Conservation (phyloP, 2,329 filamentous ascomycete genomes). For the Nemania sp. region DNA sequence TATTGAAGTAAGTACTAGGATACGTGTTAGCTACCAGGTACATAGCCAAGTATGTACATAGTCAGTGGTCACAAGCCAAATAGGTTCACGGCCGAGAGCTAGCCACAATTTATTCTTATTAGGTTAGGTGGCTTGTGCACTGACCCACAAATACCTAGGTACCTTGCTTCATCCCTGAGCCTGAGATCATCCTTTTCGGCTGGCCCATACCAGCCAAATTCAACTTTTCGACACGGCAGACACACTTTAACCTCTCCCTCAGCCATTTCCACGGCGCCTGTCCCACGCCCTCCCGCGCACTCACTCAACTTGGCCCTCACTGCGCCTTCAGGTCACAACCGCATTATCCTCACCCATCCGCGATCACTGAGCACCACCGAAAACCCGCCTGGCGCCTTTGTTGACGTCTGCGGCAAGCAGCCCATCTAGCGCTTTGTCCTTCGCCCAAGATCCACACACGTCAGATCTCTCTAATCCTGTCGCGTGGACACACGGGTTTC, state of each 20-base stretch:
- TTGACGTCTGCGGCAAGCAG: conserved; percentile 33
- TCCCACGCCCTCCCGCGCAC: conserved; percentile 33
- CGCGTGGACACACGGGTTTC: conserved; percentile 53
- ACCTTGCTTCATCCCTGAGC: conserved; percentile 38
- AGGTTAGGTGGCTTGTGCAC: conserved; percentile 2
- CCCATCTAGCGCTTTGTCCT: conserved; percentile 41
- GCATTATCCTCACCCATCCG: conserved; percentile 37
- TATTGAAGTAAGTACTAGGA: too few species aligned
- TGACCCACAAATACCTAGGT: conserved; percentile 24
- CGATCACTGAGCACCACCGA: conserved; percentile 40
- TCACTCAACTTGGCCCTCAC: conserved; percentile 39
- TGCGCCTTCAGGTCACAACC: conserved; percentile 30
- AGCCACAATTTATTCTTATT: conserved; percentile 27
- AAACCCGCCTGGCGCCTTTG: conserved; percentile 28
- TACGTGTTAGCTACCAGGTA: too few species aligned
- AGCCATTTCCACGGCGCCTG: conserved; percentile 36
- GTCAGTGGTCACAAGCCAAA: conserved; percentile 14
- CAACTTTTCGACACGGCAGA: conserved; percentile 46
- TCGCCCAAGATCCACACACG: conserved; percentile 48
- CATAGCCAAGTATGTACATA: too few species aligned
- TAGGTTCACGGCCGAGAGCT: conserved; percentile 18
- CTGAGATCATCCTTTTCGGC: conserved; percentile 44
- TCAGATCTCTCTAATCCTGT: conserved; percentile 51
- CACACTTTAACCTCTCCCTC: conserved; percentile 47
- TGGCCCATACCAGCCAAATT: conserved; percentile 47